Evolutionary conservation across 306 rosid genomes (phyloP).

Genomic region (Lablab purpureus): DNA sequence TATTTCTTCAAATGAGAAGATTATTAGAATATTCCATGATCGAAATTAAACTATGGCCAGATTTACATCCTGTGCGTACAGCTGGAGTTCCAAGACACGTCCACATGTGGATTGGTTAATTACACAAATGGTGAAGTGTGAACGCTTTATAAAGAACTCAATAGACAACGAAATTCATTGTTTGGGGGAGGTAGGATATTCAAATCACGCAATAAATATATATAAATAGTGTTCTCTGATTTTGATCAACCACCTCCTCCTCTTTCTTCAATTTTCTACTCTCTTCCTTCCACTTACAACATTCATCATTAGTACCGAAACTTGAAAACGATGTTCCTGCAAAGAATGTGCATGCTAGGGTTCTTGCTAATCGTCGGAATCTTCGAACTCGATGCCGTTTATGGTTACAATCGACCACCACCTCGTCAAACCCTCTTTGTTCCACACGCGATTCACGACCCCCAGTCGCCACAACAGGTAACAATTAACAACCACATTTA

Average conservation of each 20-base stretch:
- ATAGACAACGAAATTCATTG: neutral
- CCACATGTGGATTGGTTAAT: neutral
- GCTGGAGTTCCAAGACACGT: neutral
- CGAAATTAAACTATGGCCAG: too few species aligned
- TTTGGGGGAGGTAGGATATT: neutral
- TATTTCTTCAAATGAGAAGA: too few species aligned
- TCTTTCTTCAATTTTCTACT: neutral
- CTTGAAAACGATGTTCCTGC: neutral
- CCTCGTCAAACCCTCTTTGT: neutral
- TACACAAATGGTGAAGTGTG: neutral
- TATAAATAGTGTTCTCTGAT: neutral
- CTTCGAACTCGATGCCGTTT: constrained; percentile 5
- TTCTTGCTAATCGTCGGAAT: constrained; percentile 1
- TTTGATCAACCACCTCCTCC: neutral
- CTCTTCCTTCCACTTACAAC: neutral
- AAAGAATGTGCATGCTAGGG: neutral
- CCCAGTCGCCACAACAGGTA: constrained; percentile 13
- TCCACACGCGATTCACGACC: neutral
- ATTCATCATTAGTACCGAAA: neutral
- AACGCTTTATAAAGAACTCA: neutral
- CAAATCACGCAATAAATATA: neutral
- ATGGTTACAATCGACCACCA: constrained; percentile 15
- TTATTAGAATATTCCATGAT: too few species aligned
- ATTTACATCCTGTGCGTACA: neutral
- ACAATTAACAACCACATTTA: neutral